These are phyloP conservation scores for Debaryomyces robertsiae DNA, from an alignment of 1,139 yeast genomes.

Conservation along the genomic window DNA sequence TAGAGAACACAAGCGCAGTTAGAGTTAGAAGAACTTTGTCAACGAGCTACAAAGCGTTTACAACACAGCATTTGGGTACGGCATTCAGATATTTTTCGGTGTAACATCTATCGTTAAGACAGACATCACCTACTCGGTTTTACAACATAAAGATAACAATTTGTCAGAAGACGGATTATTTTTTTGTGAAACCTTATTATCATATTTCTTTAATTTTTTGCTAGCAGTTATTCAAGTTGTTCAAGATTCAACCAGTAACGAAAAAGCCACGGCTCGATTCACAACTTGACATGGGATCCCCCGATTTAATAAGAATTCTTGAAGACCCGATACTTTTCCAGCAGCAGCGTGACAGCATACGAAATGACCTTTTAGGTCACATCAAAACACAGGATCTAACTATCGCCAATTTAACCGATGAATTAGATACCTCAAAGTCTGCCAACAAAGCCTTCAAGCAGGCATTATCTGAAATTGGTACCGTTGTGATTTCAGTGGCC, in stretches of 20 bases:
- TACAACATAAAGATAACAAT: constrained; percentile 1
- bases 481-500: constrained; percentile 81
- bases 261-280: constrained; percentile 23
- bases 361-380: constrained; percentile 35
- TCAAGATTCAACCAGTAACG: constrained; percentile 22
- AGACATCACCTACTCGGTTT: background rate
- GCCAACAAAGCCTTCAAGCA: constrained; percentile 78
- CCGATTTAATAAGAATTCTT: constrained; percentile 37
- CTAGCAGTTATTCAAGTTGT: constrained; percentile 3
- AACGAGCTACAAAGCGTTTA: too few relatives aligned
- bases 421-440: constrained; percentile 55
- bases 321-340: constrained; percentile 45
- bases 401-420: constrained; percentile 34
- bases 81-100: too few relatives aligned
- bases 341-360: constrained; percentile 32
- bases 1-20: too few relatives aligned
- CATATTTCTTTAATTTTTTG: background rate
- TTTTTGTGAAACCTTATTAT: background rate
- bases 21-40: too few relatives aligned
- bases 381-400: constrained; percentile 36
- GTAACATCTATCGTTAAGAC: background rate
- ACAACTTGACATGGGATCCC: constrained; percentile 30
- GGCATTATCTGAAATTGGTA: constrained; percentile 77
- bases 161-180: background rate
- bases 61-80: too few relatives aligned